Evolutionary conservation across 805 yeast species (phyloP).

Genomic region (Aciculoconidium aculeatum): DNA sequence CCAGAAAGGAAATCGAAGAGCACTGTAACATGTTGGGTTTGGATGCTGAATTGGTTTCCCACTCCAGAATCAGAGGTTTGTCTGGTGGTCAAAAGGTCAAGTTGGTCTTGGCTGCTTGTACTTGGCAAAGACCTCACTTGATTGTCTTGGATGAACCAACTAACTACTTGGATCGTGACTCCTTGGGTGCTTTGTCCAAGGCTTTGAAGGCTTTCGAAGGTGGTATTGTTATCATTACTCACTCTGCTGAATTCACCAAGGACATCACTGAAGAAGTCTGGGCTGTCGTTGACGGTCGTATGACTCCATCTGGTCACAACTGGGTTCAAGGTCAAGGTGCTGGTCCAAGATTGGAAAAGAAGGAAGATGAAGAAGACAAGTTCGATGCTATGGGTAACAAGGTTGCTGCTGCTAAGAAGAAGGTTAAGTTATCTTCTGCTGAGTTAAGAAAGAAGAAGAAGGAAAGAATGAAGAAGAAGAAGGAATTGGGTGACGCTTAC

Average conservation of each 20-base stretch:
- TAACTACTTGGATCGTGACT: conserved; percentile 98
- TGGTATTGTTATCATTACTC: conserved; percentile 99
- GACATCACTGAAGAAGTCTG: conserved; percentile 99
- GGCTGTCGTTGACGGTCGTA: conserved; percentile 97
- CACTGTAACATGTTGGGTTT: conserved; percentile 98
- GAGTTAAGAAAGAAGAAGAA: conserved; percentile 99
- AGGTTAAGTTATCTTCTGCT: conserved; percentile 95
- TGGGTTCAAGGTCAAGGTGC: conserved; percentile 99
- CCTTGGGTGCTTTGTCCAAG: conserved; percentile 98
- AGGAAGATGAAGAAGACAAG: conserved; percentile 95
- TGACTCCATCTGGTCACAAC: conserved; percentile 99
- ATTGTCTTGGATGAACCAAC: conserved; percentile 99
- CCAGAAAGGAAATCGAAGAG: conserved; percentile 99
- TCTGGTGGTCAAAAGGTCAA: conserved; percentile 99
- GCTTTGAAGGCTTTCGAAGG: conserved; percentile 98
- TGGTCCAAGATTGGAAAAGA: conserved; percentile 99
- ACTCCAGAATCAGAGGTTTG: conserved; percentile 99
- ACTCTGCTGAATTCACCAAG: conserved; percentile 99
- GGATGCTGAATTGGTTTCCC: conserved; percentile 98
- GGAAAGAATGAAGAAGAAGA: conserved; percentile 99
- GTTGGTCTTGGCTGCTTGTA: conserved; percentile 99
- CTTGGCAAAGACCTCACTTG: conserved; percentile 99
- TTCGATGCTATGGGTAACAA: conserved; percentile 99
- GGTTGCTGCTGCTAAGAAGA: conserved; percentile 94
- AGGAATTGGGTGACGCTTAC: conserved; percentile 98